These are phyloP conservation scores for Suillus subalutaceus DNA, from an alignment of 768 basidiomycete species.

Conservation along the genomic window DNA sequence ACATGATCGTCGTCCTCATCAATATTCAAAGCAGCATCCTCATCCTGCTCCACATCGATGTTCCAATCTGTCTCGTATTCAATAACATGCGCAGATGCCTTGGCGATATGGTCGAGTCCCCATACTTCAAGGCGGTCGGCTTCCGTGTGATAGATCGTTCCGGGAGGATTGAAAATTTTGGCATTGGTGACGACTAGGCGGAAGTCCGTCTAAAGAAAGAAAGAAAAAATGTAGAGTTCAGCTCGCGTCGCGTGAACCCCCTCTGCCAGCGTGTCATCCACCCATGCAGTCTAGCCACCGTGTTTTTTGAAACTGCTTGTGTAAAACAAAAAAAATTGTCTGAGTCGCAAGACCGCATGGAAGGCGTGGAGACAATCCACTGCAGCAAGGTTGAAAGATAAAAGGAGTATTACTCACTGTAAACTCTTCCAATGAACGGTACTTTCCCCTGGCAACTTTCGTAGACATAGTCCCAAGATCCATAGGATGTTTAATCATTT, in stretches of 20 bases:
- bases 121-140: constrained; percentile 72
- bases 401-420: constrained; percentile 48
- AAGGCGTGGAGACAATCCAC: background rate
- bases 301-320: background rate
- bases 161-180: constrained; percentile 75
- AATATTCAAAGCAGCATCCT: constrained; percentile 37
- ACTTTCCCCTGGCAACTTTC: constrained; percentile 77
- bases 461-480: constrained; percentile 85
- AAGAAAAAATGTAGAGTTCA: constrained; percentile 10
- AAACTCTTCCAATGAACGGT: constrained; percentile 81
- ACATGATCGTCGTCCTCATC: constrained; percentile 35
- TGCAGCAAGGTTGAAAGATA: background rate
- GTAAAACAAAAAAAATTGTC: too few species aligned
- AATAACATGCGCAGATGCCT: constrained; percentile 72
- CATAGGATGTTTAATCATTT: constrained; percentile 86
- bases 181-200: constrained; percentile 74
- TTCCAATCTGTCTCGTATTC: constrained; percentile 87
- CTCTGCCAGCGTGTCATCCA: background rate
- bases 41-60: constrained; percentile 75
- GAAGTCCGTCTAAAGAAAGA: constrained; percentile 61
- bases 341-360: background rate
- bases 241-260: constrained; percentile 14
- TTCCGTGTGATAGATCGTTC: constrained; percentile 72
- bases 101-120: constrained; percentile 74
- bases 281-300: background rate